Evolutionary conservation across 2,329 filamentous ascomycete genomes (phyloP), one percentile per base, ranked within the genome.

Genomic region (Epichloe festucae): DNA sequence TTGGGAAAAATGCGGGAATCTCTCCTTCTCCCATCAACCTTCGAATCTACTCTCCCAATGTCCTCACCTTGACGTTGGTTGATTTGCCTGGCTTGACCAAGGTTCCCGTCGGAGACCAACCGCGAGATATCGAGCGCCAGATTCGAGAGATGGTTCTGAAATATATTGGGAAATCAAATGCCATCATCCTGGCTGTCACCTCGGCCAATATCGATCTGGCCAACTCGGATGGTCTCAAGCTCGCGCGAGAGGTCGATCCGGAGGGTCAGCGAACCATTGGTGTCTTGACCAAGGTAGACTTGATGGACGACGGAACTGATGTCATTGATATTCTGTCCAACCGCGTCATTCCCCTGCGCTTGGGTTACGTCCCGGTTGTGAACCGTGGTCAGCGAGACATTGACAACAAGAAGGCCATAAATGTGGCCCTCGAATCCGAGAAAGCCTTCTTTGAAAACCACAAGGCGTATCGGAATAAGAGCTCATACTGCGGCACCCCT

Each of bases 261-360:
- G 90, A 98, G 67, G 93, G 93, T 64, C 91, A 97, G 73, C 82
- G 93, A 67, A 98, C 93, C 48, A 98, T 98, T 59, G 93, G 93
- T 79, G 93, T 98, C 55, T 78, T 98, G 62, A 97, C 91, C 61
- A 98, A 98, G 78, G 90, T 98, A 55, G 93, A 98, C 73, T 73
- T 98, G 65, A 98, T 98, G 93, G 93, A 98, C 68, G 89, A 95
- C 27, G 93, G 93, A 51, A 98, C 93, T 50, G 93, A 98, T 64
- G 93, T 97, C 42, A 91, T 98, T 59, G 93, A 98, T 70, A 98
- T 98, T 74, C 77, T 98, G 63, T 94, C 93, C 58, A 94, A 94
- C 54, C 86, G 93, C 63, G 94, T 98, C 67, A 98, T 98, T 67
- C 93, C 93, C 40, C 75, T 98, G 60, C 82, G 93, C 56, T 73